Conservation (phyloP, 768 basidiomycete species). For the Steccherinum ochraceum region DNA sequence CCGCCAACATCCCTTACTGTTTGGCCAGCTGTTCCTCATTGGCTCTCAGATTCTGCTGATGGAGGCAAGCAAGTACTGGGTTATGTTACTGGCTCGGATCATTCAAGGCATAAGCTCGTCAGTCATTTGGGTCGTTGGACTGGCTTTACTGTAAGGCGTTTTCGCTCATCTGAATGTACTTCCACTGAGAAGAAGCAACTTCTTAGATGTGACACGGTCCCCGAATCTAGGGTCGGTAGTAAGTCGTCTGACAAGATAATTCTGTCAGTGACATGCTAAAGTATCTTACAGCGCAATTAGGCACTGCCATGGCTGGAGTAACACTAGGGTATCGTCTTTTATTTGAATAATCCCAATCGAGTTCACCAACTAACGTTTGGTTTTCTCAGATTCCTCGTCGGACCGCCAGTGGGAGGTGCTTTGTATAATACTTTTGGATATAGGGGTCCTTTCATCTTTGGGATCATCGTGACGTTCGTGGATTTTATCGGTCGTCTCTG, state of each 20-base stretch:
- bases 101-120: constrained; percentile 35
- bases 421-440: constrained; percentile 30
- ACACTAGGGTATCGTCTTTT: constrained; percentile 27
- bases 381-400: constrained; percentile 28
- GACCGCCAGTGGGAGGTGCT: constrained; percentile 33
- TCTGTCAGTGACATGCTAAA: background rate
- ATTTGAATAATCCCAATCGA: background rate
- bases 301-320: constrained; percentile 32
- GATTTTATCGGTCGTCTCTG: constrained; percentile 32
- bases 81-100: constrained; percentile 33
- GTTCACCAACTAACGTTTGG: background rate
- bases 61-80: constrained; percentile 31
- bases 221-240: constrained; percentile 29
- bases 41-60: constrained; percentile 33
- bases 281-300: constrained; percentile 27
- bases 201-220: constrained; percentile 30
- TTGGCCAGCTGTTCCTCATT: constrained; percentile 26
- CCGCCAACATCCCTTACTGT: constrained; percentile 24
- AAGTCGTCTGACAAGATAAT: constrained; percentile 12
- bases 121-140: constrained; percentile 33
- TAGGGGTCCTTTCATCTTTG: constrained; percentile 32
- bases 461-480: constrained; percentile 23
- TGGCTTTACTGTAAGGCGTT: constrained; percentile 30
- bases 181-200: too few species aligned
- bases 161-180: too few species aligned